Base-by-base conservation (phyloP, 2,329 filamentous ascomycete genomes). In the Talaromyces sp. region DNA sequence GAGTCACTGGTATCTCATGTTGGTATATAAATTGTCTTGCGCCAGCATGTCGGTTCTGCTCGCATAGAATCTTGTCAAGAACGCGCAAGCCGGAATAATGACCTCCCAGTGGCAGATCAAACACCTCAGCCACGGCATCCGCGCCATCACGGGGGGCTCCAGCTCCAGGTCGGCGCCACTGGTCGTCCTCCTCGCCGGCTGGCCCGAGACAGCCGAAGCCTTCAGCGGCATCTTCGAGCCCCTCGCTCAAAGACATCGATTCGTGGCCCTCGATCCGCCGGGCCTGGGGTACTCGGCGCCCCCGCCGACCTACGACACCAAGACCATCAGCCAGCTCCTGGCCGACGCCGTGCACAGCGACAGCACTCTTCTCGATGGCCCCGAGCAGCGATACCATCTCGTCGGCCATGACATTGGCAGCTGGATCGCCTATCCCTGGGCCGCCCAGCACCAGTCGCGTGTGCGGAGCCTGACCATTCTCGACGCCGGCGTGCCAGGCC, bases 371-470 rank as follows among this genome's bases (percentile, higher is more conserved):
- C 13, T 29, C 5, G 3, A 49, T 35, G 24, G 21, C 60, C 13
- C 51, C 59, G 62, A 64, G 32, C 55, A 50, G 43, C 56, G 49
- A 3, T 70, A 69, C 58, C 68, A 70, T 63, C 64, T 70, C 1
- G 58, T 70, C 19, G 68, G 68, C 46, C 68, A 70, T 43, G 68
- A 70, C 57, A 64, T 70, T 14, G 68, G 68, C 11, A 65, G 65
- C 31, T 70, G 67, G 66, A 66, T 70, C 38, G 58, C 63, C 7
- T 69, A 65, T 55, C 62, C 66, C 6, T 69, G 68, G 67, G 64
- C 66, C 1, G 64, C 65, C 35, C 68, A 68, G 55, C 66, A 64
- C 49, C 61, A 61, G 52, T 62, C 63, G 5, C 61, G 53, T 32
- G 57, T 69, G 61, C 65, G 66, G 52, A 65, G 63, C 41, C 64